phyloP scores from a whole-genome alignment of 768 basidiomycete species.

The Rubroboletus pulcherrimus region DNA sequence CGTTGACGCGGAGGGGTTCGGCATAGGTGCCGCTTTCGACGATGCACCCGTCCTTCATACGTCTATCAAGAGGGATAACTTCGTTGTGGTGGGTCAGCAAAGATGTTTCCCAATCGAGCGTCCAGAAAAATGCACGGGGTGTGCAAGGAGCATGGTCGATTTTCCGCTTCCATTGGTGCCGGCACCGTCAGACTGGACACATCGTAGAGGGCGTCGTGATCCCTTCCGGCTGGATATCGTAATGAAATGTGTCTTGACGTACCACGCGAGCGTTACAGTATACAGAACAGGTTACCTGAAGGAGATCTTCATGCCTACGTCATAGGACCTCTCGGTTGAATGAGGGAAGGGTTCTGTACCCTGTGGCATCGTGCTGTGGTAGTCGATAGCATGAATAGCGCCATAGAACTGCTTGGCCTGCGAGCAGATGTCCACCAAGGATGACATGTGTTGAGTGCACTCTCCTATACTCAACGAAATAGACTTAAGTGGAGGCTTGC shows the following conservation, averaged over 20 bases:
- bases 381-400: slow-evolving; percentile 19
- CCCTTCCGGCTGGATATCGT: slow-evolving; percentile 21
- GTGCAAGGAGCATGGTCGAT: slow-evolving; percentile 33
- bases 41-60: slow-evolving; percentile 31
- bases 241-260: slow-evolving; percentile 18
- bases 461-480: slow-evolving; percentile 16
- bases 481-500: slow-evolving; percentile 25
- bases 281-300: slow-evolving; percentile 17
- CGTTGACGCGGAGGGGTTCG: slow-evolving; percentile 17
- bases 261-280: background rate
- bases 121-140: no score
- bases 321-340: background rate
- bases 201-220: slow-evolving; percentile 19
- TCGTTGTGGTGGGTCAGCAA: background rate
- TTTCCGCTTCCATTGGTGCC: slow-evolving; percentile 29
- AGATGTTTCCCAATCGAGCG: background rate
- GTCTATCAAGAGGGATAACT: slow-evolving; percentile 24
- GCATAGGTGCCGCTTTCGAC: slow-evolving; percentile 32
- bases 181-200: no score
- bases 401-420: slow-evolving; percentile 21
- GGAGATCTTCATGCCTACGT: slow-evolving; percentile 26
- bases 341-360: slow-evolving; percentile 23
- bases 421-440: slow-evolving; percentile 11
- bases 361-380: slow-evolving; percentile 14
- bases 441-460: slow-evolving; percentile 3